Conservation (phyloP, 78 protist genomes). For the Bodo saltans region DNA sequence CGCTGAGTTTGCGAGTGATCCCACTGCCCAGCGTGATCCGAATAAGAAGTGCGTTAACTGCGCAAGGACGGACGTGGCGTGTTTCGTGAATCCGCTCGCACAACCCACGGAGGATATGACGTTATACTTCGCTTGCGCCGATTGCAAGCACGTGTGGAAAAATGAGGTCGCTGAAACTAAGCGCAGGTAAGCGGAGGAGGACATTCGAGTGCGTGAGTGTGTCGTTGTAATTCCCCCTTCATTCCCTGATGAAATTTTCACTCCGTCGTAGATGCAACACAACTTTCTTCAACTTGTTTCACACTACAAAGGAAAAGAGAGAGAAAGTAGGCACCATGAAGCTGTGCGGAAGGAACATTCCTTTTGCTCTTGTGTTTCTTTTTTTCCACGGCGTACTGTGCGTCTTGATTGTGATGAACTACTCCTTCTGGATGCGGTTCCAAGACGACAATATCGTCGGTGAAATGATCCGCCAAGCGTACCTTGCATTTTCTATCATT, state of each 20-base stretch:
- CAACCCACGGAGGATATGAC: neutral
- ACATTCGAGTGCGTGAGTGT: too few species aligned
- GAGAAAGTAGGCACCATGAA: neutral
- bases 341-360: neutral
- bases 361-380: neutral
- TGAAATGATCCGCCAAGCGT: neutral
- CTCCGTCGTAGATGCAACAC: neutral
- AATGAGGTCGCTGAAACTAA: neutral
- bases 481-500: neutral
- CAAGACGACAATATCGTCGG: neutral
- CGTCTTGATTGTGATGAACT: neutral
- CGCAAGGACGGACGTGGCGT: neutral
- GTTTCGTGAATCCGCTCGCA: neutral
- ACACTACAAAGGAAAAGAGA: neutral
- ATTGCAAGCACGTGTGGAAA: neutral
- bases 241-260: neutral
- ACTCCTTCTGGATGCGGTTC: neutral
- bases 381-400: neutral
- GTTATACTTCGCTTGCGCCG: neutral
- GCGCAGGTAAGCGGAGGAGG: too few species aligned
- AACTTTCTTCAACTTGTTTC: neutral
- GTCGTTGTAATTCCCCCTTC: too few species aligned
- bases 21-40: neutral
- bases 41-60: neutral
- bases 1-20: neutral